Base-by-base conservation (phyloP, 1,284 basidiomycete genomes). In the Malassezia caprae region DNA sequence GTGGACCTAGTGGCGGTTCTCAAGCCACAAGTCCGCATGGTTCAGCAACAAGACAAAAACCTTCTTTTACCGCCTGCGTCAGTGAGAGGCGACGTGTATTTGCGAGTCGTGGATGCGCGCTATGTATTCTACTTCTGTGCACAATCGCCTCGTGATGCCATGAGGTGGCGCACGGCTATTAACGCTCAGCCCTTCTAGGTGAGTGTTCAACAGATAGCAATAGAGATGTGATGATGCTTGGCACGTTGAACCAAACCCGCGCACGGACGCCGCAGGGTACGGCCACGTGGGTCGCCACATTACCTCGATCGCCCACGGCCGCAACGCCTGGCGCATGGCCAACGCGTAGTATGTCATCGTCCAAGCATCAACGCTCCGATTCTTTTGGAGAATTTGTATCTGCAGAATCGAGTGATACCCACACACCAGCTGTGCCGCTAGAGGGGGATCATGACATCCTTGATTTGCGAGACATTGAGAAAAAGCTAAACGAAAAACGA, bases 401-500 rank as follows among this genome's bases (percentile, higher is more conserved):
- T 8, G 49, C 55, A 27, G 34, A 44, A n/a, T 17, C 34, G 8
- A n/a, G 11, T 8, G 15, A 21, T 24, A 23, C 17, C 19, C n/a
- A 40, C 15, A 17, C 21, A 3, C 46, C 31, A 8, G 35, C 10
- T 41, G 26, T 24, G 43, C 28, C 43, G 13, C 11, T 3, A 1
- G 24, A 21, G 3, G 43, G 24, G 12, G 45, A 39, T 7, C 69
- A 65, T 8, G 62, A 63, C 13, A 64, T 69, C 43, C 65, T 73
- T 31, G 72, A 73, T 51, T 62, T 73, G 21, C 63, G 71, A 5
- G 59, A 58, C 5, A 62, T 69, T 8, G 69, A 73, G 47, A 57
- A 58, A 44, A 62, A 65, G 53, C 58, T 73, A 11, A 61, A 64
- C 28, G 49, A 41, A 8, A 57, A 63, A 32, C 56, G 56, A 11